phyloP scores from a whole-genome alignment of 2,329 filamentous ascomycete genomes.

The Pseudogymnoascus sp. region DNA sequence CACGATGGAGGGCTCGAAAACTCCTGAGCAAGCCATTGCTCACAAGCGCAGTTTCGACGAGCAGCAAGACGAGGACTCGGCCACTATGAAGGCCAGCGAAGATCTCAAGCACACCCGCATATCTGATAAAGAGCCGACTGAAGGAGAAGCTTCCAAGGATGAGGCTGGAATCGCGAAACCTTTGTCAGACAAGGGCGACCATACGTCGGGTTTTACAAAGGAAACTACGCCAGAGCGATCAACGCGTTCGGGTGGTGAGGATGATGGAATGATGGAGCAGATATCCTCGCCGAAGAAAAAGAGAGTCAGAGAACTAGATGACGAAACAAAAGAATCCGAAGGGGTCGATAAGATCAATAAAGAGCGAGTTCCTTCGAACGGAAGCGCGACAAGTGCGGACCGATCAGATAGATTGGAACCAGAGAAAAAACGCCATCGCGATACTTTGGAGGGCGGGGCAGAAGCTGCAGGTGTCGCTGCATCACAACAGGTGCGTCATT shows the following conservation, averaged over 20 bases:
- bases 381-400: slow-evolving; percentile 30
- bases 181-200: slow-evolving; percentile 25
- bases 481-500: background rate
- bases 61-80: slow-evolving; percentile 45
- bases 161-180: slow-evolving; percentile 21
- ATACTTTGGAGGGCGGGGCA: slow-evolving; percentile 32
- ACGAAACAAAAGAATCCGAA: slow-evolving; percentile 36
- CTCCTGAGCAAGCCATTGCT: slow-evolving; percentile 3
- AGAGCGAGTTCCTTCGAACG: slow-evolving; percentile 35
- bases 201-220: slow-evolving; percentile 20
- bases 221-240: slow-evolving; percentile 25
- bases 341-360: slow-evolving; percentile 28
- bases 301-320: slow-evolving; percentile 37
- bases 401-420: slow-evolving; percentile 44
- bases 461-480: slow-evolving; percentile 26
- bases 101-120: slow-evolving; percentile 59
- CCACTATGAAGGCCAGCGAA: slow-evolving; percentile 55
- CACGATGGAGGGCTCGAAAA: slow-evolving; percentile 1
- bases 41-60: slow-evolving; percentile 13
- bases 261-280: slow-evolving; percentile 41
- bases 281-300: slow-evolving; percentile 60
- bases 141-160: slow-evolving; percentile 23
- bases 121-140: slow-evolving; percentile 39
- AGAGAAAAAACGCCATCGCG: slow-evolving; percentile 58
- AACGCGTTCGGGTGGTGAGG: slow-evolving; percentile 32